These are phyloP conservation scores for Kluyveromyces nonfermentans DNA, from an alignment of 805 yeast genomes.

Conservation along the genomic window DNA sequence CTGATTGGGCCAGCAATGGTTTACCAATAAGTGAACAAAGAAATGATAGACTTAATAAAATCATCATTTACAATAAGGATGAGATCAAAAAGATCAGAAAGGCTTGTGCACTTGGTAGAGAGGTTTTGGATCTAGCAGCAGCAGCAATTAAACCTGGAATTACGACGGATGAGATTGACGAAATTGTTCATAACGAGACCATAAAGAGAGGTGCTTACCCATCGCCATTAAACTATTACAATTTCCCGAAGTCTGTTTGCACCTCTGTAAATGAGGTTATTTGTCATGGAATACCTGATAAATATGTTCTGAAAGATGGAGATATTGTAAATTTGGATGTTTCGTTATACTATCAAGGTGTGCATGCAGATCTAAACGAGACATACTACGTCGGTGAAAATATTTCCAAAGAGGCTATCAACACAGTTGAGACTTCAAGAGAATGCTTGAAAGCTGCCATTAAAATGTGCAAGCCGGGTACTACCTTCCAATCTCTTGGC, in stretches of 20 bases:
- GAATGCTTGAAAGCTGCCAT: constrained; percentile 83
- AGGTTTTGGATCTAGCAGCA: constrained; percentile 83
- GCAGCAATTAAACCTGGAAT: constrained; percentile 76
- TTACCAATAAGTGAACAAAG: constrained; percentile 69
- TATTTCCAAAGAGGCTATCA: constrained; percentile 63
- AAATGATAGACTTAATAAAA: constrained; percentile 57
- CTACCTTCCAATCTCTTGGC: constrained; percentile 79
- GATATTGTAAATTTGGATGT: constrained; percentile 91
- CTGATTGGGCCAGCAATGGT: constrained; percentile 82
- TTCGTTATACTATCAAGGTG: constrained; percentile 74
- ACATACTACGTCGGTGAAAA: constrained; percentile 95
- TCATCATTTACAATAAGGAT: constrained; percentile 53
- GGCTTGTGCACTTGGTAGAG: constrained; percentile 73
- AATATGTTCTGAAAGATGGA: constrained; percentile 79
- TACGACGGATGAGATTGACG: constrained; percentile 89
- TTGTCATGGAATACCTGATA: constrained; percentile 96
- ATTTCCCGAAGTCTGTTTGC: constrained; percentile 87
- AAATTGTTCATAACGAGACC: constrained; percentile 78
- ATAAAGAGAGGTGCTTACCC: constrained; percentile 87
- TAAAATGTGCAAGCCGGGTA: constrained; percentile 80
- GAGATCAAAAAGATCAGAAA: constrained; percentile 67
- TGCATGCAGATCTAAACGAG: constrained; percentile 91
- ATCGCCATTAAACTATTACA: constrained; percentile 88
- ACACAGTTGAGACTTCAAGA: constrained; percentile 85
- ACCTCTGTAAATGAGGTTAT: constrained; percentile 91